phyloP scores from a whole-genome alignment of 768 basidiomycete species.

The Auricularia sp. region DNA sequence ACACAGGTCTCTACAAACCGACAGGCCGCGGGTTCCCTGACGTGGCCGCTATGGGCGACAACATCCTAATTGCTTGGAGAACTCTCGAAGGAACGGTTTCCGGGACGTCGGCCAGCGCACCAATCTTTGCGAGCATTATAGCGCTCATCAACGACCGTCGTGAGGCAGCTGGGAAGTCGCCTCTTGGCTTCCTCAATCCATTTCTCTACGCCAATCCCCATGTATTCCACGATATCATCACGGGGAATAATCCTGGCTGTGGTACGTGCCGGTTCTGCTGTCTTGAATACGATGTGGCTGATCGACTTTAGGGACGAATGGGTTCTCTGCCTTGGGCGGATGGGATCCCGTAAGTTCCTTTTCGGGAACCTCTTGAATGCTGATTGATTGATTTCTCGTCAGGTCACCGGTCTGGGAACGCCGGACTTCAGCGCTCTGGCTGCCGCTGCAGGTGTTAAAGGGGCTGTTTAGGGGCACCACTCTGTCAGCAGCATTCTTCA shows the following conservation, averaged over 20 bases:
- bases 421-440: slow-evolving; percentile 9
- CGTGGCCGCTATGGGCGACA: slow-evolving; percentile 12
- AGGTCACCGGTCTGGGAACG: slow-evolving; percentile 14
- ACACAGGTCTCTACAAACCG: slow-evolving; percentile 18
- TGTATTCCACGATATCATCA: slow-evolving; percentile 26
- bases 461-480: too few relatives aligned
- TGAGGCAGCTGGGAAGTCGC: slow-evolving; percentile 17
- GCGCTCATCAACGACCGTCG: slow-evolving; percentile 26
- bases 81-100: slow-evolving; percentile 32
- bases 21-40: slow-evolving; percentile 15
- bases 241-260: slow-evolving; percentile 14
- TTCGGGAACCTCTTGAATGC: not conserved
- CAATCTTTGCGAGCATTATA: slow-evolving; percentile 25
- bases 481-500: too few relatives aligned
- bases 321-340: slow-evolving; percentile 10
- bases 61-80: slow-evolving; percentile 16
- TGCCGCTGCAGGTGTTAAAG: slow-evolving; percentile 6
- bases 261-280: slow-evolving; percentile 10
- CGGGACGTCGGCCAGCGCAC: slow-evolving; percentile 26
- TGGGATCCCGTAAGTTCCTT: slow-evolving; percentile 9
- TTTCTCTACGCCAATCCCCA: slow-evolving; percentile 21
- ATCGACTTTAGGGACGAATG: slow-evolving; percentile 14
- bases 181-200: slow-evolving; percentile 29
- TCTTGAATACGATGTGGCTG: not conserved
- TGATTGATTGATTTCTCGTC: not conserved